Conservation (phyloP, 352 stramenopile species). For the Globisporangium rhizosaccharum region DNA sequence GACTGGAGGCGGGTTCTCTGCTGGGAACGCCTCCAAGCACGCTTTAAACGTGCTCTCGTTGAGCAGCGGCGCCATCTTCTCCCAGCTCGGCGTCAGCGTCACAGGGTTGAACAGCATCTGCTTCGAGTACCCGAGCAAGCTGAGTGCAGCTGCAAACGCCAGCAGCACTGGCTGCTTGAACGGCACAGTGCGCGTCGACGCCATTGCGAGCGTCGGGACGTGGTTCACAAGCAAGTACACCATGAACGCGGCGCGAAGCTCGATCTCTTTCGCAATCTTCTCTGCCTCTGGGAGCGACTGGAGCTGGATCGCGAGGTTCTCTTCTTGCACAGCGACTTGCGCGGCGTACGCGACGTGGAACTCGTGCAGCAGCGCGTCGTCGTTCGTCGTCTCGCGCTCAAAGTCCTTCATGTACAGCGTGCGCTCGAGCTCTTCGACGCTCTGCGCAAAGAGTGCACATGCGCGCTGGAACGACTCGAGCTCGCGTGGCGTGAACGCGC, state of each 20-base stretch:
- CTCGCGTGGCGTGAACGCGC: slow-evolving; percentile 47
- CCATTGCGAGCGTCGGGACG: slow-evolving; percentile 38
- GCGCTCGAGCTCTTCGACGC: slow-evolving; percentile 61
- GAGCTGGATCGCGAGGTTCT: slow-evolving; percentile 48
- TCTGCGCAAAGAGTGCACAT: slow-evolving; percentile 42
- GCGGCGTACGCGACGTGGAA: slow-evolving; percentile 54
- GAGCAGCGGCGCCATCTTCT: slow-evolving; percentile 50
- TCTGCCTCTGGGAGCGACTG: slow-evolving; percentile 35
- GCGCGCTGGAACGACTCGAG: slow-evolving; percentile 59
- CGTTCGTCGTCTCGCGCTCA: slow-evolving; percentile 36
- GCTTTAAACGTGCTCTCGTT: slow-evolving; percentile 27
- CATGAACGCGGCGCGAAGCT: slow-evolving; percentile 50
- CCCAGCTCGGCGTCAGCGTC: slow-evolving; percentile 55
- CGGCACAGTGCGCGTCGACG: slow-evolving; percentile 39
- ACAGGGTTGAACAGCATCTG: slow-evolving; percentile 39
- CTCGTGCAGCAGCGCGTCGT: slow-evolving; percentile 56
- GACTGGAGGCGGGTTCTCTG: slow-evolving; percentile 15
- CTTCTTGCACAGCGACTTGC: slow-evolving; percentile 54
- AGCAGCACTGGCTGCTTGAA: slow-evolving; percentile 48
- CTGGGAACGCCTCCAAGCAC: slow-evolving; percentile 16
- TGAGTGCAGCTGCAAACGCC: slow-evolving; percentile 41
- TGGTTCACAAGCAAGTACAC: slow-evolving; percentile 47
- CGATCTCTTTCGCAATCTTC: slow-evolving; percentile 46
- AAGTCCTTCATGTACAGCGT: slow-evolving; percentile 59
- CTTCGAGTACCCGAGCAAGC: slow-evolving; percentile 42